Base-by-base conservation (phyloP, 176 grass and related monocot genomes). In the Calamus simplicifolius region DNA sequence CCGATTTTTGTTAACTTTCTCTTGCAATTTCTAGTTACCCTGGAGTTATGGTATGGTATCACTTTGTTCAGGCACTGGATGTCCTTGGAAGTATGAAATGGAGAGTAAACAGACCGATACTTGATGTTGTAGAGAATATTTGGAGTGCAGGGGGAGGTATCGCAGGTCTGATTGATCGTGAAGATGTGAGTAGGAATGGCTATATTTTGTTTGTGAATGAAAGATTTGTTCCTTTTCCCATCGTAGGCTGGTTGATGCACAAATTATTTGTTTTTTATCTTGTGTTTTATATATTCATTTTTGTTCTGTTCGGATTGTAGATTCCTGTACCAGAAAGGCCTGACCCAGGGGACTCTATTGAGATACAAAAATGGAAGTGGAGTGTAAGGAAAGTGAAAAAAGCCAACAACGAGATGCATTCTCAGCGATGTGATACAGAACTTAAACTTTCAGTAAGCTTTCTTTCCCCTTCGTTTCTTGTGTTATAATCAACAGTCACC, bases 71-170 rank as follows among this genome's bases (percentile, higher is more conserved):
- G 92, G 87, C 92, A 75, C 70, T 96, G 68, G 87, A 96, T 82
- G 84, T 77, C 48, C 86, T 96, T 77, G 92, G 92, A 67, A 80
- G 66, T 76, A 96, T 86, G 18, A 96, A 96, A 80, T 96, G 92
- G 92, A 85, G 92, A 68, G 72, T 96, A 82, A 90, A 96, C 79
- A 85, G 71, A 82, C 84, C 75, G 62, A 66, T 96, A 66, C 77
- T 90, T 77, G 78, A 90, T 82, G 65, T 80, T 57, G 73, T 96
- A 68, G 86, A 96, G 65, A 69, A 68, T 84, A 69, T 88, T 69
- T 96, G 92, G 92, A 82, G 80, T 61, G 77, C 29, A 79, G 86
- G 92, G 29, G 92, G 87, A 65, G 75, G 83, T 57, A 82, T 90
- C 77, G 92, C 87, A 50, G 92, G 92, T 68, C 65, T 96, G 65